Base-by-base conservation (phyloP, 1,284 basidiomycete genomes). In the Apiotrichum gracile region DNA sequence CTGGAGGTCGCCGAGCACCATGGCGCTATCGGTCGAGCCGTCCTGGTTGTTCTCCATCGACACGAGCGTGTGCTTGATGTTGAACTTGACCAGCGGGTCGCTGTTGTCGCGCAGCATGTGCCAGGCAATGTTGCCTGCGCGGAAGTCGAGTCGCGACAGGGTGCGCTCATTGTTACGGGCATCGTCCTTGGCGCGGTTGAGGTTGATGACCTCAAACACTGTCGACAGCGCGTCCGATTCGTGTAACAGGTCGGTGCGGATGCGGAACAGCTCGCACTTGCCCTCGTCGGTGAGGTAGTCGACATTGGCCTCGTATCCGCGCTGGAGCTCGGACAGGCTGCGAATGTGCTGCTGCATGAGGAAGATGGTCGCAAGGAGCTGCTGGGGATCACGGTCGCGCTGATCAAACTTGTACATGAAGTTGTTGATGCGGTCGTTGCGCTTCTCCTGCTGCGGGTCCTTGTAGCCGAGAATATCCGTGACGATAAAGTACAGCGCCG, bases 331-430 rank as follows among this genome's bases (percentile, higher is more conserved):
- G 2, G 57, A 40, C 0, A 85, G 82, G 49, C 82, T 79, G 49
- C 90, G 82, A 43, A 96, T 80, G 13, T 85, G 83, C 29, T 79
- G 72, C 76, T 97, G 93, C 17, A 94, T 78, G 45, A 83, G 81
- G 39, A 81, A 78, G 22, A 97, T 83, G 24, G 91, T 71, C 35
- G 60, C n/a, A 82, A 62, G 79, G 77, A 33, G 86, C 81, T 39
- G 86, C 82, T 41, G 84, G 81, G 42, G 73, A 69, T 47, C 88
- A 78, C 71, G 63, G 71, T 97, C 88, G 13, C 85, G 85, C 65
- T 94, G 91, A 74, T 97, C 92, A 72, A 94, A 93, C 34, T 85
- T 86, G 75, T 92, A 90, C 38, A 91, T 79, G 64, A 96, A 81
- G 22, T 84, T 87, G 74, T 97, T 88, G 41, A 94, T 77, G 63